Conservation (phyloP, 1,284 basidiomycete species). For the Trichosporon ovoides region DNA sequence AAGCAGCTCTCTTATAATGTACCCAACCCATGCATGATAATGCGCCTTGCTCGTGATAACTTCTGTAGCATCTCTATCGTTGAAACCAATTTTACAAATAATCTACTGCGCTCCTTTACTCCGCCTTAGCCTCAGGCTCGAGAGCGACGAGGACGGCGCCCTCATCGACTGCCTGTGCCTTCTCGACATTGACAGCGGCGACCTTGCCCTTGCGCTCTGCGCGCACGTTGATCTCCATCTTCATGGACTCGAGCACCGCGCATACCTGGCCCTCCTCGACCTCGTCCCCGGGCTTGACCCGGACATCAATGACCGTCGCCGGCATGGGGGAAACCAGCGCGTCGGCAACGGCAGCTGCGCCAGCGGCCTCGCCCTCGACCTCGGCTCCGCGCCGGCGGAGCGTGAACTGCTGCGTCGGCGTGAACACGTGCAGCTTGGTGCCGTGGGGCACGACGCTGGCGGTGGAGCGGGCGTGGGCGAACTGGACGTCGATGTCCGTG, state of each 20-base stretch:
- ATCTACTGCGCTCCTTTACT: not conserved
- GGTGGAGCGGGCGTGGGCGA: conserved; percentile 15
- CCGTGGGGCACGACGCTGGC: conserved; percentile 36
- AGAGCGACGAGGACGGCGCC: conserved; percentile 67
- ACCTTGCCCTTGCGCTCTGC: conserved; percentile 65
- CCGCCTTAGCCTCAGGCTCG: conserved; percentile 11
- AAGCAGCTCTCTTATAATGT: too few species aligned
- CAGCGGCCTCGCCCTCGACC: conserved; percentile 21
- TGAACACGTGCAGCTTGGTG: conserved; percentile 41
- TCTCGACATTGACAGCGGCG: conserved; percentile 62
- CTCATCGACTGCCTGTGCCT: conserved; percentile 84
- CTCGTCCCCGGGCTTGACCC: conserved; percentile 65
- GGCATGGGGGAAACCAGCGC: conserved; percentile 67
- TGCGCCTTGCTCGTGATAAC: too few species aligned
- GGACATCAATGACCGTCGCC: conserved; percentile 77
- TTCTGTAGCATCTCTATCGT: too few species aligned
- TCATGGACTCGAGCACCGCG: conserved; percentile 89
- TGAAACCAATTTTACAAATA: too few species aligned
- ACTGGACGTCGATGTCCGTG: conserved; percentile 33
- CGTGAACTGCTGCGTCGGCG: conserved; percentile 27
- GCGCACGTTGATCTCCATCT: conserved; percentile 83
- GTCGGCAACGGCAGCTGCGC: conserved; percentile 16
- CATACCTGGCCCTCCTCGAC: conserved; percentile 76
- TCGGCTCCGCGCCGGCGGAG: conserved; percentile 21
- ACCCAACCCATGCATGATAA: too few species aligned